phyloP scores from a whole-genome alignment of 371 early-diverging fungal genomes.

The Mortierella sp. region DNA sequence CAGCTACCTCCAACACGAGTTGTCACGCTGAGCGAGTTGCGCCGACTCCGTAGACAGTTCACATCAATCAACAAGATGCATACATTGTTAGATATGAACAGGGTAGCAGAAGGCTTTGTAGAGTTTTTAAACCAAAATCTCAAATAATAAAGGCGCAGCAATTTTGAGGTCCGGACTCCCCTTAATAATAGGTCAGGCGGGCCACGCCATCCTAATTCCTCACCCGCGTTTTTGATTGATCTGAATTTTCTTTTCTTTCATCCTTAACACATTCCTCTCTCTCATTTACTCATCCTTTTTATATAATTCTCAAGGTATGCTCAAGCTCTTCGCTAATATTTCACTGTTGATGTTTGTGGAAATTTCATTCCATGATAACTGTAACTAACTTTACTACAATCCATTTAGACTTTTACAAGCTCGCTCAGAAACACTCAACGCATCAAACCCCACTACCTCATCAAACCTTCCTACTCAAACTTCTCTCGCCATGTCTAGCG shows the following conservation, averaged over 20 bases:
- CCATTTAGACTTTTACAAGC: background rate
- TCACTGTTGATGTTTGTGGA: too few relatives aligned
- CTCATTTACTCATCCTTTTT: background rate
- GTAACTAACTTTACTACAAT: too few relatives aligned
- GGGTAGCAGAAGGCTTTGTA: conserved; percentile 88
- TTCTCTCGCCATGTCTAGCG: conserved; percentile 59
- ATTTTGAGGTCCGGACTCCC: background rate
- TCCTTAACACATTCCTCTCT: background rate
- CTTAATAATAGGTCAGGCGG: background rate
- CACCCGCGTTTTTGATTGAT: background rate
- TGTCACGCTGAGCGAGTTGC: conserved; percentile 85
- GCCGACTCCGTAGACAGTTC: conserved; percentile 87
- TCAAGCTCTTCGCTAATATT: too few relatives aligned
- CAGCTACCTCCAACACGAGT: conserved; percentile 77
- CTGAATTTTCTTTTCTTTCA: background rate
- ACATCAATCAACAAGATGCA: conserved; percentile 89
- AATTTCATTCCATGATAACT: too few relatives aligned
- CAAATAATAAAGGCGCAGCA: conserved; percentile 15
- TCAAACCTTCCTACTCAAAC: background rate
- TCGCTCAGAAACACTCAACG: too few relatives aligned
- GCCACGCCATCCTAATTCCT: background rate
- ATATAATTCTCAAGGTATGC: background rate
- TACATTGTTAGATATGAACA: conserved; percentile 72
- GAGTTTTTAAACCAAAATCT: conserved; percentile 90
- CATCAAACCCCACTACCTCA: background rate